Base-by-base conservation (phyloP, 352 stramenopile species). In the Globisporangium acanthophoron region DNA sequence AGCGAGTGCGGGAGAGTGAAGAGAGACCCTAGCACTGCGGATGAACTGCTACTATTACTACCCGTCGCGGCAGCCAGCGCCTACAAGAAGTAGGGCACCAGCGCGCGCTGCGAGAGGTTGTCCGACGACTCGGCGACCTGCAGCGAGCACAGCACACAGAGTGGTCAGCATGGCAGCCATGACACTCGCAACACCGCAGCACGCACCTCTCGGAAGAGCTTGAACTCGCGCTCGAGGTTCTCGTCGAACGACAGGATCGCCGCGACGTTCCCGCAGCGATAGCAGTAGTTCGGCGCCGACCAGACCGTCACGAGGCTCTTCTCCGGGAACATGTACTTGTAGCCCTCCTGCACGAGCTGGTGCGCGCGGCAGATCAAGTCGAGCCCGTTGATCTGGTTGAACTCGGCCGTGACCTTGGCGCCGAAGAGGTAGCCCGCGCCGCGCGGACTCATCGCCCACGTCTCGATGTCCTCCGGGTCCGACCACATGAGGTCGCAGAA, bases 401-500 rank as follows among this genome's bases (percentile, higher is more conserved):
- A 96, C 71, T 94, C 84, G 53, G 85, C 71, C 37, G 85, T 92
- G 40, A 95, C 87, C 65, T 95, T 92, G 29, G 71, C 74, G 39
- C 88, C 88, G 57, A 96, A 96, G 20, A 96, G 70, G 55, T 92
- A 96, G 35, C 88, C 88, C 11, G 88, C 88, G 12, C 88, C 88
- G 51, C 88, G 83, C n/a, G 87, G 87, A 62, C 81, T 94, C 74
- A 96, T 91, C 15, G 83, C 86, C 88, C 87, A 95, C 57, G 79
- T 88, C 60, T 95, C 88, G 64, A 93, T 97, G 55, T 98, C 93
- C 67, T 98, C 94, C 0, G 97, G 97, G 69, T 99, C 97, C 20
- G 93, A 97, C 97, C 97, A 99, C 71, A 99, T 97, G 65, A 99
- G 86, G 80, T 99, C 96, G 63, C 92, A 98, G 72, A 99, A 98